Evolutionary conservation across 2,329 filamentous ascomycete species (phyloP).

Genomic region (Fusarium irregulare): DNA sequence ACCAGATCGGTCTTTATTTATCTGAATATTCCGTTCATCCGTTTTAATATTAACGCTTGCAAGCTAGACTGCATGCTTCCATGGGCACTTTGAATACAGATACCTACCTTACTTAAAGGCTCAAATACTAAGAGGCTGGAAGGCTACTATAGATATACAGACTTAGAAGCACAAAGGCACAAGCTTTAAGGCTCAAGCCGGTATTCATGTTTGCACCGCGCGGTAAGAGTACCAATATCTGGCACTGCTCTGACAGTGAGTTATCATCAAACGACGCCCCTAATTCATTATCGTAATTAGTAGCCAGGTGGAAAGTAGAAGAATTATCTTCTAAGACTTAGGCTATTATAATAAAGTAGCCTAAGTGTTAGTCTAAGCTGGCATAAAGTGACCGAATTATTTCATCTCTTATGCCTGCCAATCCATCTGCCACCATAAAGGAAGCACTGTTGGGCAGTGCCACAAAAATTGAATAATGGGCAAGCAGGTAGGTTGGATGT

Average conservation of each 20-base stretch:
- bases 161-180: no score
- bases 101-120: no score
- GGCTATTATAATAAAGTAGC: neutral
- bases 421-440: neutral
- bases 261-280: neutral
- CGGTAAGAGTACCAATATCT: neutral
- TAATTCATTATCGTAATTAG: accelerated
- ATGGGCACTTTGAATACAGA: neutral
- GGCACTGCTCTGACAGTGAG: no score
- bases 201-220: neutral
- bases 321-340: neutral
- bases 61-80: neutral
- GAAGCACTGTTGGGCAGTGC: neutral
- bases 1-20: no score
- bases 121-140: no score
- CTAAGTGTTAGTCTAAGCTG: neutral
- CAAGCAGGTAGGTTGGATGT: neutral
- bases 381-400: neutral
- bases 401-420: neutral
- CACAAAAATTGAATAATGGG: neutral
- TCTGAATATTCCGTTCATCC: no score
- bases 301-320: no score
- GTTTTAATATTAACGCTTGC: neutral
- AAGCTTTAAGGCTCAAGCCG: neutral
- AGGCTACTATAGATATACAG: no score